Percentiles rank a stretch among this genome's conserved stretches.
Conservation (phyloP, 2,329 filamentous ascomycete species). For the Eutypa lata region DNA sequence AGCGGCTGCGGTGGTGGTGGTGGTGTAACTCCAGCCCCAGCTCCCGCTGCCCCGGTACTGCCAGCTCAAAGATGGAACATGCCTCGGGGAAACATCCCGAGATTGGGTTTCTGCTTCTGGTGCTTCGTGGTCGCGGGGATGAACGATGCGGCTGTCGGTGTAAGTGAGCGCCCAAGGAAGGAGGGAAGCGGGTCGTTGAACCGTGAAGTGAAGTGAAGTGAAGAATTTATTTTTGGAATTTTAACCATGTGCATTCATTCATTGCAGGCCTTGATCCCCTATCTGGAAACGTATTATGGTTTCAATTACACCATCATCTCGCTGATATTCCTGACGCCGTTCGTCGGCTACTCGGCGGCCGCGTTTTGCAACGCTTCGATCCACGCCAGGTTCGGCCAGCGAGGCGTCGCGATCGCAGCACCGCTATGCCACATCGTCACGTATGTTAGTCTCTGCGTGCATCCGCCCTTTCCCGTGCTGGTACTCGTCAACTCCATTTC, state of each 20-base stretch:
- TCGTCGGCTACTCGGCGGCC: slow-evolving; percentile 61
- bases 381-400: slow-evolving; percentile 64
- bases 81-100: not conserved
- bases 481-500: slow-evolving; percentile 48
- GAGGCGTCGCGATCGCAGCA: slow-evolving; percentile 66
- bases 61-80: not conserved
- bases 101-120: not conserved
- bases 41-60: not conserved
- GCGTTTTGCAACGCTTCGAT: slow-evolving; percentile 63
- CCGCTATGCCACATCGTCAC: slow-evolving; percentile 61
- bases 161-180: too few relatives aligned
- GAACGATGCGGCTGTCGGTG: slow-evolving; percentile 7
- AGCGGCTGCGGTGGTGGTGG: not conserved
- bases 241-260: too few relatives aligned
- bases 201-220: too few relatives aligned
- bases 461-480: slow-evolving; percentile 69
- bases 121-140: slow-evolving; percentile 10
- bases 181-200: too few relatives aligned
- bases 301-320: slow-evolving; percentile 63
- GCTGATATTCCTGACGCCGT: slow-evolving; percentile 64
- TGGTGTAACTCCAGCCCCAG: not conserved
- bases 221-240: too few relatives aligned
- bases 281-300: slow-evolving; percentile 61
- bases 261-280: not conserved
- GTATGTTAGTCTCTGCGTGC: slow-evolving; percentile 62